Evolutionary conservation across 2,329 filamentous ascomycete genomes (phyloP).

Genomic region (Fusarium brevicatenulatum): DNA sequence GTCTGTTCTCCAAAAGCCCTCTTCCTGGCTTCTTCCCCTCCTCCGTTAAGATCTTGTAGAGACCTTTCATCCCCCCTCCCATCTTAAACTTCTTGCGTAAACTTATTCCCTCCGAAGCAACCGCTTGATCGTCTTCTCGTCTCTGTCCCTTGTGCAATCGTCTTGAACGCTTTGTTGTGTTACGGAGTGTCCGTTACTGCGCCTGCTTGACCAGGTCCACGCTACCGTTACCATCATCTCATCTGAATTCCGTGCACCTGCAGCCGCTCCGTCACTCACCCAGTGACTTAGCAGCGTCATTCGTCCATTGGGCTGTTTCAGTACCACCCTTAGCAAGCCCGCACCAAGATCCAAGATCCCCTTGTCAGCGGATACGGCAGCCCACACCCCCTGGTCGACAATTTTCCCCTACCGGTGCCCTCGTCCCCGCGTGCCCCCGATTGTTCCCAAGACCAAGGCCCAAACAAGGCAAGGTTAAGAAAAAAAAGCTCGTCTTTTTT

Average conservation of each 20-base stretch:
- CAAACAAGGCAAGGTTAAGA: conserved; percentile 48
- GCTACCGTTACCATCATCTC: conserved; percentile 42
- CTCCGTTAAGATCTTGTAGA: conserved; percentile 24
- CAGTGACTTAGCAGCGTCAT: conserved; percentile 42
- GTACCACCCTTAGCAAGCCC: conserved; percentile 44
- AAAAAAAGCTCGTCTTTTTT: conserved; percentile 51
- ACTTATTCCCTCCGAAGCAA: conserved; percentile 20
- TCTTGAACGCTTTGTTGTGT: conserved; percentile 36
- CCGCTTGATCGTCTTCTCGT: conserved; percentile 14
- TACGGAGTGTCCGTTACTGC: conserved; percentile 42
- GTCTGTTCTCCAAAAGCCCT: conserved; percentile 40
- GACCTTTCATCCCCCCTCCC: conserved; percentile 10
- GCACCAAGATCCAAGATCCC: conserved; percentile 47
- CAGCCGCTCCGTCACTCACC: conserved; percentile 43
- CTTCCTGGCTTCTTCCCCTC: conserved; percentile 23
- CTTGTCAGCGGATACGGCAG: conserved; percentile 46
- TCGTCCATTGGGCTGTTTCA: conserved; percentile 46
- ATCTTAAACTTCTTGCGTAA: conserved; percentile 15
- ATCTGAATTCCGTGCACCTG: conserved; percentile 43
- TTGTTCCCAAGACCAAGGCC: conserved; percentile 47
- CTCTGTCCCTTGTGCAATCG: conserved; percentile 33
- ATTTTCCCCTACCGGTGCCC: conserved; percentile 48
- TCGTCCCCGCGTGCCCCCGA: conserved; percentile 47
- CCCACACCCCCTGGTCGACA: conserved; percentile 46
- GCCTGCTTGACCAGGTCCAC: conserved; percentile 38